phyloP scores from a whole-genome alignment of 192 early-diverging fungal genomes.

The Bifiguratus adelaidae region DNA sequence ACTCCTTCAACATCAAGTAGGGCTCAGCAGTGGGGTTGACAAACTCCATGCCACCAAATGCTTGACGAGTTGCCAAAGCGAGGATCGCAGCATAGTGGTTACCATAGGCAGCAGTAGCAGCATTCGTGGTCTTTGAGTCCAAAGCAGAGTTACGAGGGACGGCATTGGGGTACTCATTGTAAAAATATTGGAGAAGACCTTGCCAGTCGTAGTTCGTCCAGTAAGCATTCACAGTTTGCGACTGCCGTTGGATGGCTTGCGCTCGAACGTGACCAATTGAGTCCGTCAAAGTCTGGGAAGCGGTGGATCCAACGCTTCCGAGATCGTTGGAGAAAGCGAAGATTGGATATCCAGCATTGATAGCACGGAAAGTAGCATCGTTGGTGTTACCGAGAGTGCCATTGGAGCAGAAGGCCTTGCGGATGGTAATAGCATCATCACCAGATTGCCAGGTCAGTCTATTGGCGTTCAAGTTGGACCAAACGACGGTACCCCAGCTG shows the following conservation, averaged over 20 bases:
- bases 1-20: conserved; percentile 1
- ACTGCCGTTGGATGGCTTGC: background rate
- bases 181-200: conserved; percentile 2
- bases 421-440: background rate
- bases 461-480: too few species aligned
- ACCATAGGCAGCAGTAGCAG: background rate
- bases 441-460: too few species aligned
- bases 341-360: background rate
- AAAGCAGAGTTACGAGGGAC: background rate
- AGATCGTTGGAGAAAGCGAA: conserved; percentile 1
- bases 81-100: background rate
- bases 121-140: background rate
- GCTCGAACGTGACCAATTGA: conserved; percentile 1
- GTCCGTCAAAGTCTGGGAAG: background rate
- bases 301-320: background rate
- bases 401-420: background rate
- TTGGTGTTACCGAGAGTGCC: conserved; percentile 3
- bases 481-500: too few species aligned
- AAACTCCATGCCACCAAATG: conserved; percentile 1
- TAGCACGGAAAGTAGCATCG: background rate
- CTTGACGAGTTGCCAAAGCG: background rate
- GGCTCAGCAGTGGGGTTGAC: background rate
- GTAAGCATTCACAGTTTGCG: background rate
- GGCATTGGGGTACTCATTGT: background rate
- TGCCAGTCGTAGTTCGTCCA: conserved; percentile 1